Evolutionary conservation across 169 alveolate genomes (phyloP), one percentile per base, ranked within the genome.

Genomic region (Eimeria necatrix): DNA sequence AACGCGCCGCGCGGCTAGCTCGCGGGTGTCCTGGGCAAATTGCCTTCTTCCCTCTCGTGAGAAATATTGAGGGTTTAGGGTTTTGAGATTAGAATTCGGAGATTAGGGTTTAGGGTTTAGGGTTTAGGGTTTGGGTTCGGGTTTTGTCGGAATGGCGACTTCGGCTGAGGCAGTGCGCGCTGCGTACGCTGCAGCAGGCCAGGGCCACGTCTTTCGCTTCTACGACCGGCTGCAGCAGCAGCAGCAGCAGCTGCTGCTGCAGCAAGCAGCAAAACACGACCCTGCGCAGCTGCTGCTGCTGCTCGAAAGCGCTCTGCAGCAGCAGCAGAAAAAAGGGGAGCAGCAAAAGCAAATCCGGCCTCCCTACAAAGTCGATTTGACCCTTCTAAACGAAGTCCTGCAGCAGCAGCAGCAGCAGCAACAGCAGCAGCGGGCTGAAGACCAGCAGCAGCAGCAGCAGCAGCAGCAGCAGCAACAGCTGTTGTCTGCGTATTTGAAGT

Each of bases 211-310:
- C 56, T 73, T 73, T 26, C 83, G 83, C 51, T 73, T 73, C n/a
- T 73, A 26, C 24, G 83, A 73, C 12, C 52, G 51, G 12, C 83
- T 73, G 52, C 12, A n/a, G 12, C 56, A n/a, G 8, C 51, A 26
- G 24, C 56, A 73, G 83, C 83, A 41, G 83, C 83, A 16, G 83
- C 83, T n/a, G 83, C 56, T 73, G 83, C 83, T 73, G 83, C 24
- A 22, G 52, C 24, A 73, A 9, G 16, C 20, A 41, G 52, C 8
- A 24, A 24, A 73, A 41, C n/a, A 73, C n/a, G 51, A 73, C 20
- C 83, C 83, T 9, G 51, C 5, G 51, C 5, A 73, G 51, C 51
- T 73, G n/a, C 24, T 12, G 8, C n/a, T 0, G 48, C 24, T 73
- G 83, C 83, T 73, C 7, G 16, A 9, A 22, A 6, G 22, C 20